phyloP scores from a whole-genome alignment of 148 eudicot species.

The Chenopodium quinoa region DNA sequence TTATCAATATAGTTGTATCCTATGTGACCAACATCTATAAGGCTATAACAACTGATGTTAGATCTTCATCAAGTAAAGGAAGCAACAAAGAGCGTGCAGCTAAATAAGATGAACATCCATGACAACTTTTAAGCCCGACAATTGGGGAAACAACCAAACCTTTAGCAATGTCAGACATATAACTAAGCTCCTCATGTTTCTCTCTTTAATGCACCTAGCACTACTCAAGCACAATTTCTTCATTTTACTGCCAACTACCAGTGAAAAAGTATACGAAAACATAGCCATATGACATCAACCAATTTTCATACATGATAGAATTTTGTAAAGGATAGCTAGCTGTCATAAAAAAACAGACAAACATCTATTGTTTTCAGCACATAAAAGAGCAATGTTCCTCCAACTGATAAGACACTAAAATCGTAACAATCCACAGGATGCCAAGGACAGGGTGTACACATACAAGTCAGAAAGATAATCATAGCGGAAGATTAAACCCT shows the following conservation, averaged over 20 bases:
- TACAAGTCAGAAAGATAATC: neutral
- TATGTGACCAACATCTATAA: too few relatives aligned
- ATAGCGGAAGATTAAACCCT: neutral
- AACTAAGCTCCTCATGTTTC: neutral
- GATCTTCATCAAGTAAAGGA: neutral
- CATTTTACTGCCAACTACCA: neutral
- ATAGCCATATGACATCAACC: too few relatives aligned
- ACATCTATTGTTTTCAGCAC: neutral
- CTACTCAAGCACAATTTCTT: neutral
- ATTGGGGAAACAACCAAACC: neutral
- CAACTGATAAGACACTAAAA: neutral
- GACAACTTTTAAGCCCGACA: neutral
- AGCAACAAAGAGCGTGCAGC: too few relatives aligned
- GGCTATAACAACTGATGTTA: neutral
- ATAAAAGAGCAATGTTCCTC: neutral
- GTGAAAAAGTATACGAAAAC: too few relatives aligned
- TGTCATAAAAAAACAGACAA: too few relatives aligned
- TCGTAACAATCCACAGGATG: neutral
- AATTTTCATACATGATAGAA: neutral
- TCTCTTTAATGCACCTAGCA: neutral
- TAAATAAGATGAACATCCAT: neutral
- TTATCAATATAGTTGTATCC: neutral
- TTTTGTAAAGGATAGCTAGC: too few relatives aligned
- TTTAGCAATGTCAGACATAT: neutral
- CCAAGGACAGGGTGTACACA: neutral